Evolutionary conservation across 768 basidiomycete species (phyloP), one percentile per base, ranked within the genome.

Genomic region (Leucosporidium creatinivorum): DNA sequence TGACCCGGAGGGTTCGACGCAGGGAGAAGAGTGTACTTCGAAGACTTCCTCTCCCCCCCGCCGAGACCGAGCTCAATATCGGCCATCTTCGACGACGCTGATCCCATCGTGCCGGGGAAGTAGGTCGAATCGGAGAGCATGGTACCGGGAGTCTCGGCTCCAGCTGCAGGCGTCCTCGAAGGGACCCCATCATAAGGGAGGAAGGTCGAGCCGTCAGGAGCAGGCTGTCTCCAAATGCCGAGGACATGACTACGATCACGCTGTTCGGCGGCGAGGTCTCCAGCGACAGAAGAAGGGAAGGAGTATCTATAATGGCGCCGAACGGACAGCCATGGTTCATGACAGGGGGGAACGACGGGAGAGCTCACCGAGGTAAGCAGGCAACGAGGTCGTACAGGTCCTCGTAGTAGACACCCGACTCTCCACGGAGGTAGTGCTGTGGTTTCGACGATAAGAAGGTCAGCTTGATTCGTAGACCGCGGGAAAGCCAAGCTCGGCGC

Each of bases 301-400:
- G 69, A 67, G 56, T 71, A 70, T 25, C 66, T 63, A 25, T n/a
- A n/a, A n/a, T n/a, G n/a, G n/a, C n/a, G n/a, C n/a, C n/a, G n/a
- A n/a, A n/a, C n/a, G n/a, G n/a, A n/a, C n/a, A n/a, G n/a, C n/a
- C n/a, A n/a, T n/a, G n/a, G n/a, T n/a, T n/a, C n/a, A n/a, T n/a
- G n/a, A n/a, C 33, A 33, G 33, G 5, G 4, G 33, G 5, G 33
- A 33, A 10, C 33, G 33, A 4, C 7, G 10, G 1, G 17, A 47
- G 10, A 8, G 15, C 63, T 13, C 8, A 69, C 65, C 66, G 66
- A 1, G 87, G 87, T 2, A 88, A 81, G 79, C 85, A 85, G 72
- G 82, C 84, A 62, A 89, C 81, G 57, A 89, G 80, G 17, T 85
- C 84, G 73, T 86, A 90, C 28, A 89, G 81, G 73, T 89, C 88